Evolutionary conservation across 2,329 filamentous ascomycete species (phyloP), one percentile per base, ranked within the genome.

Genomic region (Aspergillus sp.): DNA sequence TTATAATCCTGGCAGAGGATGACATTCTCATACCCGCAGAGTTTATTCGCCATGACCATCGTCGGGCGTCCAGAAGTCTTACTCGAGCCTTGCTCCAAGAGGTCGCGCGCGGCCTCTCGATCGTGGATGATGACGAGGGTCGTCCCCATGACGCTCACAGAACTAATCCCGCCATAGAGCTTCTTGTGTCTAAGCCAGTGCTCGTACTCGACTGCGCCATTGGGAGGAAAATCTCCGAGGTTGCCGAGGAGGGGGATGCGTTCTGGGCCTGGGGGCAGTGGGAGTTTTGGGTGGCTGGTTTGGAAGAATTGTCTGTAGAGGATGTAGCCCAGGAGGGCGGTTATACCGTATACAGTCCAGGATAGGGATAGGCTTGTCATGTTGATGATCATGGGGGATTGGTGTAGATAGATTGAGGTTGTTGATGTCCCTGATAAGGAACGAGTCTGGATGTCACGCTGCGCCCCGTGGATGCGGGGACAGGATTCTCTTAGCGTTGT

Each of bases 181-280:
- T 79, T 72, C 57, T 79, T 80, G 59, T 77, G 75, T 47, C 78
- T 68, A 0, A 77, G 57, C 79, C 78, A 81, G 51, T 81, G 76
- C 15, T 73, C 64, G 63, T 69, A 76, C 57, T 80, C 78, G 6
- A 73, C 72, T 43, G 67, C 66, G 4, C 71, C 72, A 23, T 72
- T 64, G 0, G 73, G 71, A 0, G 83, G 82, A 17, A 85, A 68
- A 57, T 84, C 81, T 1, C 64, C 63, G 19, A 84, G 62, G 63
- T 85, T 85, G 3, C 83, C 83, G 6, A 85, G 30, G 0, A 85
- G 23, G 0, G 81, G 81, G 1, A 80, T 64, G 0, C 76, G 76
- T 50, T 76, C 81, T 0, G 83, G 83, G 0, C 83, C 83, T 0
- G 83, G 83, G 0, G 82, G 83, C 2, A 83, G 70, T 17, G 7